Evolutionary conservation across 352 stramenopile species (phyloP), one percentile per base, ranked within the genome.

Genomic region (Phytophthora tubulina): DNA sequence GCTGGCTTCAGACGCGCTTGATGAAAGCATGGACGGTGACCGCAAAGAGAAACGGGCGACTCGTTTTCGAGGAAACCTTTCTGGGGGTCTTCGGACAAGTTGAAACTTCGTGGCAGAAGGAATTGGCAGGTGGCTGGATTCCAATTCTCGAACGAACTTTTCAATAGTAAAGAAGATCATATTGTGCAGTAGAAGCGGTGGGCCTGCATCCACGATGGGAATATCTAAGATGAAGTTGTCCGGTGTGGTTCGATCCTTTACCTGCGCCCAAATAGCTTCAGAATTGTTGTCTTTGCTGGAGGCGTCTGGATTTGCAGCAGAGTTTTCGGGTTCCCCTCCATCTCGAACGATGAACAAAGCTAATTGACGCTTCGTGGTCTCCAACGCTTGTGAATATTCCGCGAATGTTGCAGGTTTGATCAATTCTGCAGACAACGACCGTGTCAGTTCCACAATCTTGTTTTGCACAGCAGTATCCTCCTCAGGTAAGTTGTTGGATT

Each of bases 61-160:
- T 3, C 80, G 73, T 39, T 91, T 86, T 1, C 90, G 79, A 6
- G 85, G 50, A 57, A 90, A 90, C 0, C 91, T 82, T 33, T 90
- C 80, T 1, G 75, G 75, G 8, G 92, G 90, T 10, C 84, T 76
- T 38, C 82, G 84, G n/a, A 98, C 61, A 27, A 97, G 75, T 64
- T 97, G 91, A 50, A 84, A 89, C 52, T 89, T 92, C n/a, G 74
- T 72, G 41, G 91, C 36, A 0, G 62, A 39, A 15, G 89, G 91
- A n/a, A 97, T 66, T 0, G 65, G 50, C 2, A 97, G 69, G 45
- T 92, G 75, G 32, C 73, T 90, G 4, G 77, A 72, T 32, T 92
- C 86, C 6, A 95, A 57, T 55, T 95, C 87, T 9, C 81, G 85
- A 45, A 90, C 63, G 45, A 78, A 80, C 42, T 90, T 91, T 14